Evolutionary conservation across 2,329 filamentous ascomycete genomes (phyloP).

Genomic region (Colletotrichum karsti): DNA sequence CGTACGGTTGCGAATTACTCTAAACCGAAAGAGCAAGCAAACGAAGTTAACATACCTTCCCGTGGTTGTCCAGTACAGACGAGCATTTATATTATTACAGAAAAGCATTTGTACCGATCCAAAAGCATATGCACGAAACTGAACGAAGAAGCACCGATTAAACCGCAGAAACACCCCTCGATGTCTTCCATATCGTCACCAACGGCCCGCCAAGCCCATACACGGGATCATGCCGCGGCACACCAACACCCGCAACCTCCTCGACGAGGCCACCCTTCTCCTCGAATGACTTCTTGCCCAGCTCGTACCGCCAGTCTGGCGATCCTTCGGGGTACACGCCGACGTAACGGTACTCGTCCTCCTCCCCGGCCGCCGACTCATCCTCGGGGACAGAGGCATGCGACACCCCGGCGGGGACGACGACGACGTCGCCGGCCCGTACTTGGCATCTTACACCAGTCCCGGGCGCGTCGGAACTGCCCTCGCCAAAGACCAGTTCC

Average conservation of each 20-base stretch:
- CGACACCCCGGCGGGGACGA: slow-evolving; percentile 32
- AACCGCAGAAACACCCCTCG: neutral
- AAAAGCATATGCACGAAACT: no score
- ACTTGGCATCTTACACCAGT: slow-evolving; percentile 29
- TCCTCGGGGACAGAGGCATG: slow-evolving; percentile 24
- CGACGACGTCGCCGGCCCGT: slow-evolving; percentile 31
- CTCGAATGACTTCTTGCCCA: neutral
- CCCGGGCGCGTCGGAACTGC: slow-evolving; percentile 16
- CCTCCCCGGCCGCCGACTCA: neutral
- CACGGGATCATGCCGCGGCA: slow-evolving; percentile 10
- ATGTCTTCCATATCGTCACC: slow-evolving; percentile 7
- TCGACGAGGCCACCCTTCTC: neutral
- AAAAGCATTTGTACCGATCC: no score
- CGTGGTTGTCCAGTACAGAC: no score
- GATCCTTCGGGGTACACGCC: slow-evolving; percentile 32
- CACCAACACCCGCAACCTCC: slow-evolving; percentile 2
- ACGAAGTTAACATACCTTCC: no score
- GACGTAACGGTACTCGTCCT: slow-evolving; percentile 32
- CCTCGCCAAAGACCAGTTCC: slow-evolving; percentile 31
- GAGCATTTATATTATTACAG: no score
- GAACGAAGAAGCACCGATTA: no score
- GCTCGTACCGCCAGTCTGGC: neutral
- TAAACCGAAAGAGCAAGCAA: no score
- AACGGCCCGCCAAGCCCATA: slow-evolving; percentile 6
- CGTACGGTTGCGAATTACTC: no score